Percentiles rank a stretch among this genome's conserved stretches.
Evolutionary conservation across 257 asterid genomes (phyloP).

Genomic region (Nicotiana tabacum): DNA sequence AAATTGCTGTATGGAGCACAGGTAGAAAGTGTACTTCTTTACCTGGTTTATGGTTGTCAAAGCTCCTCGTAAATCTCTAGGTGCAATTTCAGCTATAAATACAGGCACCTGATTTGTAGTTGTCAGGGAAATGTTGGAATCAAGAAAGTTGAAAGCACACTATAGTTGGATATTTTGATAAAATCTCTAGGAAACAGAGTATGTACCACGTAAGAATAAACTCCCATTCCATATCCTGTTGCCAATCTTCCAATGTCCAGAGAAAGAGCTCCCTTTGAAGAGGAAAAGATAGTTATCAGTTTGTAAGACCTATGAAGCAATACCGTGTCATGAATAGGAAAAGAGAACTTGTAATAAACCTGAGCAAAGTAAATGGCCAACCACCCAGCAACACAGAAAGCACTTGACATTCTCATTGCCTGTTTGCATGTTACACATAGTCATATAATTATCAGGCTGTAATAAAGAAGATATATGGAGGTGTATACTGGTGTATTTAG

Average conservation of each 20-base stretch:
- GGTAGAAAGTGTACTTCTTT: background rate
- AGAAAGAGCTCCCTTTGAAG: slow-evolving; percentile 38
- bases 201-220: slow-evolving; percentile 77
- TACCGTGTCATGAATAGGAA: background rate
- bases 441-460: background rate
- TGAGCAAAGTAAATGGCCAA: slow-evolving; percentile 77
- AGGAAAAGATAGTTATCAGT: slow-evolving; percentile 15
- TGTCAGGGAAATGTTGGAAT: background rate
- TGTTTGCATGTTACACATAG: slow-evolving; percentile 33
- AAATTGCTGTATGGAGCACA: background rate
- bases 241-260: slow-evolving; percentile 84
- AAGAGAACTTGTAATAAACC: slow-evolving; percentile 27
- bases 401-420: slow-evolving; percentile 90
- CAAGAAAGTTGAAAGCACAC: background rate
- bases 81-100: slow-evolving; percentile 87
- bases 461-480: background rate
- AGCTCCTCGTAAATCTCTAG: slow-evolving; percentile 81
- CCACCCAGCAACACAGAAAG: slow-evolving; percentile 79
- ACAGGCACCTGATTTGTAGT: slow-evolving; percentile 58
- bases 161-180: background rate
- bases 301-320: background rate
- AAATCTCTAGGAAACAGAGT: background rate
- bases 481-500: background rate
- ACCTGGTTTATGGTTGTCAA: slow-evolving; percentile 89
- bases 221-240: slow-evolving; percentile 97